Evolutionary conservation across 176 grass and related monocot genomes (phyloP), one percentile per base, ranked within the genome.

Genomic region (Hordeum marinum): DNA sequence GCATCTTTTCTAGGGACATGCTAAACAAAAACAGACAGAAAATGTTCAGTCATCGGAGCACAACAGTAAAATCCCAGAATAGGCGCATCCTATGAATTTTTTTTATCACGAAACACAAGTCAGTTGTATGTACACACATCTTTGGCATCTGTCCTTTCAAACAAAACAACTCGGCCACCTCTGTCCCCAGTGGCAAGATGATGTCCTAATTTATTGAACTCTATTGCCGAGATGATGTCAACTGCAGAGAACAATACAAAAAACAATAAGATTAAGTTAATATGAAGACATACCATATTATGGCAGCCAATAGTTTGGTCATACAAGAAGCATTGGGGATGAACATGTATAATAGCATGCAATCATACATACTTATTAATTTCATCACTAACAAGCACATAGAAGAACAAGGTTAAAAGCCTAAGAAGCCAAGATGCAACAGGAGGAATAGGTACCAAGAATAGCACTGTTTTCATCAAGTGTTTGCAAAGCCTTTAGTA

Each of bases 191-290:
- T 99, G 24, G 97, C 97, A 92, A 99, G 97, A 90, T 99, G 92
- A 77, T 91, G 87, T 24, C 97, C 97, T 76, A 90, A 91, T 91
- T 94, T 94, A 84, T 99, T 90, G 89, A 99, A 99, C 93, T 99
- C 97, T 94, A 99, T 94, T 74, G 94, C 97, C 15, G 97, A 99
- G 83, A 99, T 99, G 81, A 99, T 99, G 80, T 99, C 97, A 80
- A 99, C 97, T 99, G 81, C 84, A 86, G 79, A 78, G 42, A 74
- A 69, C 10, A 77, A 58, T 35, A 66, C n/a, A 21, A 39, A 31
- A 64, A 31, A 81, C 6, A 57, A 4, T 31, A 76, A 42, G 42
- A 24, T 87, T 20, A 81, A 55, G 40, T 76, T 67, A 91, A 41
- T 52, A 62, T 40, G 27, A 11, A 41, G 18, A 39, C 69, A 76